These are phyloP conservation scores for Apiospora sp. DNA, from an alignment of 2,329 filamentous ascomycete genomes.

Conservation along the genomic window DNA sequence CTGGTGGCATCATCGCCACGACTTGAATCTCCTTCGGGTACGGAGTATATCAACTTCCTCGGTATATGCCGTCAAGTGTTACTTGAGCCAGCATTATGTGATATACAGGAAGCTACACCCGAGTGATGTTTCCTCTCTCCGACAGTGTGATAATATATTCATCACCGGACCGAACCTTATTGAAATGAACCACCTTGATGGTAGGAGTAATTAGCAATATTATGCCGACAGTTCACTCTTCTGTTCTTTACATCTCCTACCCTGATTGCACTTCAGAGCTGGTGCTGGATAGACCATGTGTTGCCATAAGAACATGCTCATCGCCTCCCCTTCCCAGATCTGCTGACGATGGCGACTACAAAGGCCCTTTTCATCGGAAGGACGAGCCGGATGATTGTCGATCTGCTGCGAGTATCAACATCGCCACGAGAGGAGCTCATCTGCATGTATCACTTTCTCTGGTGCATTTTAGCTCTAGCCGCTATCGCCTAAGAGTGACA, in stretches of 20 bases:
- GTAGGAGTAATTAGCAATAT: neutral
- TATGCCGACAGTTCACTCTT: neutral
- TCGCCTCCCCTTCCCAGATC: neutral
- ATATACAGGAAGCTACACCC: neutral
- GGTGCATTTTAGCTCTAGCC: neutral
- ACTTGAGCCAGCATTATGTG: neutral
- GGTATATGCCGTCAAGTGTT: neutral
- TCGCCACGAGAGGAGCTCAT: neutral
- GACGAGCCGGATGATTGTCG: neutral
- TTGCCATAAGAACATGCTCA: neutral
- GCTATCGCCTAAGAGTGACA: neutral
- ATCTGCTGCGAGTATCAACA: neutral
- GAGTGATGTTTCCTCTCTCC: neutral
- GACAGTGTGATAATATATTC: neutral
- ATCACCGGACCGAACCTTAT: neutral
- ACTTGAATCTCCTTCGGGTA: neutral
- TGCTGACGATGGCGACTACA: neutral
- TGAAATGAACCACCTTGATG: neutral
- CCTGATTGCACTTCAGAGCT: neutral
- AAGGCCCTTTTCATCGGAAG: neutral
- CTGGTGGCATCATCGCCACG: neutral
- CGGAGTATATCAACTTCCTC: neutral
- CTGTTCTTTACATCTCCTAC: neutral
- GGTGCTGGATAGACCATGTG: neutral
- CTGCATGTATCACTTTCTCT: neutral